Evolutionary conservation across 768 basidiomycete species (phyloP), one percentile per base, ranked within the genome.

Genomic region (Panaeolus papilionaceus): DNA sequence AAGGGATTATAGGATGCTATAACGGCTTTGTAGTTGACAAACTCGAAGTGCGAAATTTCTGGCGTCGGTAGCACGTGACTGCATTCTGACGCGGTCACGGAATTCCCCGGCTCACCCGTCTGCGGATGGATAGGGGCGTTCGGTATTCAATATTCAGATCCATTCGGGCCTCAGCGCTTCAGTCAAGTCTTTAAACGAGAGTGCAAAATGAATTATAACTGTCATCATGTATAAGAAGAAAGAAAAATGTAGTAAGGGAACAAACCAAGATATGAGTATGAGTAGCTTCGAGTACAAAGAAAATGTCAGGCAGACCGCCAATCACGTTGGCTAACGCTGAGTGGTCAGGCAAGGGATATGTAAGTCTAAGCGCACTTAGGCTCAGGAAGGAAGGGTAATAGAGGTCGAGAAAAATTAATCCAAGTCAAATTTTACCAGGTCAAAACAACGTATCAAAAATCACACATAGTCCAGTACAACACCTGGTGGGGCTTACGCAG

Each of bases 21-120:
- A 37, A 16, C 11, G 54, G 26, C 12, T 58, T 58, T 58, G 54
- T 58, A 28, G 54, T 16, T 28, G 54, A 37, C 26, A 28, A 37
- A 12, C 54, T 58, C 33, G 28, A 58, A 58, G 33, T 28, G 33
- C 54, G 54, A 58, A 58, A 58, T 58, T 58, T 58, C 54, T 33
- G 54, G 54, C 54, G 54, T 58, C 11, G 1, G 7, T 1, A 2
- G 54, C 54, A 58, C 54, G 54, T 58, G 54, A 58, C 54, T 58
- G 10, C 6, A 9, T 58, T 58, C 54, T 28, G 28, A 58, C 54
- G 54, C 54, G 54, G 54, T 58, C 54, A 58, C 54, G 54, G 54
- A 58, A 28, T 33, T 58, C 14, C 54, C 54, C 54, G 54, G 49
- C 26, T 47, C 7, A 9, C 45, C 45, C 16, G 23, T 4, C 16